Conservation (phyloP, 1,284 basidiomycete genomes). For the Xerocomus minutiporus region DNA sequence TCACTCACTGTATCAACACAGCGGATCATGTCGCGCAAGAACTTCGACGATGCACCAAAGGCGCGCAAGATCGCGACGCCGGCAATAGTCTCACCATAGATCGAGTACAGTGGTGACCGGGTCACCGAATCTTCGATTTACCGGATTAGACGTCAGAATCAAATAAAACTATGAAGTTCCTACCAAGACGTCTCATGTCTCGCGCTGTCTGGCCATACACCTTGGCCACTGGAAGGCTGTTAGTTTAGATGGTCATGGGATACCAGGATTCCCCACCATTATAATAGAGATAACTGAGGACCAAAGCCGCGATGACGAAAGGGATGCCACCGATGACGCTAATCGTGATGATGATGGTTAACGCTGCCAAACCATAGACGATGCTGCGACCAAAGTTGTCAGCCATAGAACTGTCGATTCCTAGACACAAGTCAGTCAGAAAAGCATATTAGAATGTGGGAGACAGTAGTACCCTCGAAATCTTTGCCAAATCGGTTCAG, state of each 20-base stretch:
- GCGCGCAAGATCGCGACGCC: conserved; percentile 86
- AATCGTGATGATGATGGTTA: conserved; percentile 72
- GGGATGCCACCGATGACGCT: conserved; percentile 75
- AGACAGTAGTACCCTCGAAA: conserved; percentile 66
- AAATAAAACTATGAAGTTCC: conserved; percentile 14
- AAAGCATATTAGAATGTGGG: not conserved
- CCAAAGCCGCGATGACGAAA: conserved; percentile 59
- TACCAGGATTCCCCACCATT: conserved; percentile 48
- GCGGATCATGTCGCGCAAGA: conserved; percentile 81
- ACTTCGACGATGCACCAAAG: conserved; percentile 83
- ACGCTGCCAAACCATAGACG: conserved; percentile 53
- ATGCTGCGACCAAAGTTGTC: conserved; percentile 83
- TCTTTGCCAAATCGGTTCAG: conserved; percentile 93
- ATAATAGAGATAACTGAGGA: conserved; percentile 67
- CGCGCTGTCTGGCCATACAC: conserved; percentile 81
- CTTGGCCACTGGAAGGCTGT: conserved; percentile 42
- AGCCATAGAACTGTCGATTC: conserved; percentile 80
- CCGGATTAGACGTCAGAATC: not conserved
- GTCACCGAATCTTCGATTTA: conserved; percentile 72
- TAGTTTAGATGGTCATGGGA: not conserved
- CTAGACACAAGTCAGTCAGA: conserved; percentile 33
- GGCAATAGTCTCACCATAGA: conserved; percentile 87
- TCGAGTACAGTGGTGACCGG: conserved; percentile 86
- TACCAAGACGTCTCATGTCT: conserved; percentile 83
- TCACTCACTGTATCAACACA: conserved; percentile 72